These are phyloP conservation scores for Calocybe gambosa DNA, from an alignment of 1,284 basidiomycete genomes.

Conservation along the genomic window DNA sequence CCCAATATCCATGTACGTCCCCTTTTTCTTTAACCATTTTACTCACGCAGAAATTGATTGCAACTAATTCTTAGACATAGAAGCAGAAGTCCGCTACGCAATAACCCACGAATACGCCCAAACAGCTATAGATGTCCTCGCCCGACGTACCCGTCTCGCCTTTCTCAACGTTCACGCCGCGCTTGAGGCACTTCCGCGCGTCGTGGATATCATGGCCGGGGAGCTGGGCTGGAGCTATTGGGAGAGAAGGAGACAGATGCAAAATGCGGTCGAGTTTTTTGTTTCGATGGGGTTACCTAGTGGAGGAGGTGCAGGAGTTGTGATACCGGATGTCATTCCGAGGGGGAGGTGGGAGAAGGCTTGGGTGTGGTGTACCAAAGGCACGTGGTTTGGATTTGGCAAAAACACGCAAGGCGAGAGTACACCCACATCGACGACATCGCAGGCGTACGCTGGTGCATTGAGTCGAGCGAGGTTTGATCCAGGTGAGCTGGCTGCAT, in stretches of 20 bases:
- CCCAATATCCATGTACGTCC: conserved; percentile 74
- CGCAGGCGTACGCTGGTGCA: not conserved
- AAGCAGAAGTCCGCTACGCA: conserved; percentile 92
- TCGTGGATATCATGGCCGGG: conserved; percentile 85
- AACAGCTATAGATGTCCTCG: conserved; percentile 88
- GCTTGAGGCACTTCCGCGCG: conserved; percentile 76
- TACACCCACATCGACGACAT: no score
- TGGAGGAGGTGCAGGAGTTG: conserved; percentile 20
- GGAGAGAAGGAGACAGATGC: conserved; percentile 30
- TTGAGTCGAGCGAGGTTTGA: conserved; percentile 41
- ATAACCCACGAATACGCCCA: conserved; percentile 88
- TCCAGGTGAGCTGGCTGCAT: conserved; percentile 58
- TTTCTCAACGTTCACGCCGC: conserved; percentile 93
- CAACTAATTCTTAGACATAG: conserved; percentile 57
- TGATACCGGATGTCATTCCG: conserved; percentile 22
- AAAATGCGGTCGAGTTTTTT: conserved; percentile 59
- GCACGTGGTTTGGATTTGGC: conserved; percentile 23
- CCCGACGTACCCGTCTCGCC: conserved; percentile 84
- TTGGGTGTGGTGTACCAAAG: conserved; percentile 21
- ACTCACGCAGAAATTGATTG: no score
- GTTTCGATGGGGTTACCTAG: conserved; percentile 71
- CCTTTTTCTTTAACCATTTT: conserved; percentile 2
- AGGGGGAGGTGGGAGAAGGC: conserved; percentile 32
- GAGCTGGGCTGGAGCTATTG: conserved; percentile 13
- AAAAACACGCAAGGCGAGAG: no score